Evolutionary conservation across 1,284 basidiomycete species (phyloP).

Genomic region (Schizophyllum amplum): DNA sequence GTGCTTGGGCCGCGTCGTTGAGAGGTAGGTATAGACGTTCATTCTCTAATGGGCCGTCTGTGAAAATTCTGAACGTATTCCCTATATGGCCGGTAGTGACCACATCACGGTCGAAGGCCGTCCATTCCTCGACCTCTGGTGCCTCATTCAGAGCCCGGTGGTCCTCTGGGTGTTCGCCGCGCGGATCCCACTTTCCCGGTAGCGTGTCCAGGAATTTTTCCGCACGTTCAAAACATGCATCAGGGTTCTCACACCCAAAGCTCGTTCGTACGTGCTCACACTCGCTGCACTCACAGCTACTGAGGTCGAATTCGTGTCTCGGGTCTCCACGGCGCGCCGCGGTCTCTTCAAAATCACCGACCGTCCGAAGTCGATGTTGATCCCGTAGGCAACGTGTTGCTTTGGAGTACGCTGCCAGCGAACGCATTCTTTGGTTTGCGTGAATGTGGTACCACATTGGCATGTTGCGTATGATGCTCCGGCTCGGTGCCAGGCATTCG

Average conservation of each 20-base stretch:
- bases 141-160: neutral
- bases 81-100: neutral
- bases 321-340: neutral
- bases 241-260: slow-evolving; percentile 6
- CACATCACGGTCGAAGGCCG: neutral
- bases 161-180: slow-evolving; percentile 2
- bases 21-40: neutral
- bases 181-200: slow-evolving; percentile 10
- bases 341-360: neutral
- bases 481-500: neutral
- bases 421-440: neutral
- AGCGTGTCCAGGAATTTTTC: slow-evolving; percentile 4
- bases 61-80: neutral
- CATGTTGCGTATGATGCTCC: neutral
- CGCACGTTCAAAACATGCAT: slow-evolving; percentile 6
- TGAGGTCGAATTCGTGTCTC: neutral
- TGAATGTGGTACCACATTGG: neutral
- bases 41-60: neutral
- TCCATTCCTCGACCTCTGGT: neutral
- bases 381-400: neutral
- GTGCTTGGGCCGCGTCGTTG: neutral
- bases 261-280: neutral
- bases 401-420: neutral
- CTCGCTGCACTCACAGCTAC: neutral
- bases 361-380: neutral